phyloP scores from a whole-genome alignment of 306 rosid species.

The Gastrolobium villosum region DNA sequence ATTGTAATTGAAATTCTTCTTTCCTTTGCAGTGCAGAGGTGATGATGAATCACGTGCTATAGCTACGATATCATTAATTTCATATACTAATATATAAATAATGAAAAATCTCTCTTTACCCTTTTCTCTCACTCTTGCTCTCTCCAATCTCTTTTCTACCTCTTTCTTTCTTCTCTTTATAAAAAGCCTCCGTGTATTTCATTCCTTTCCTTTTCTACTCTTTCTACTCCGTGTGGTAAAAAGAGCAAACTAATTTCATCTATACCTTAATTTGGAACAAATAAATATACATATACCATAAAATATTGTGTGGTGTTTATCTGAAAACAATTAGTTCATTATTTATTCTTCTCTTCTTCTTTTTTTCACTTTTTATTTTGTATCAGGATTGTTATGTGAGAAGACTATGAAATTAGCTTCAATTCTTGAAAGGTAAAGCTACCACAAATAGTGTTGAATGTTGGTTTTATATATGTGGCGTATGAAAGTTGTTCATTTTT shows the following conservation, averaged over 20 bases:
- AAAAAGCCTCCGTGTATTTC: constrained; percentile 51
- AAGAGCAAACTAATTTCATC: constrained; percentile 29
- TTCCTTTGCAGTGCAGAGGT: constrained; percentile 59
- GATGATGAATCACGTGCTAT: constrained; percentile 85
- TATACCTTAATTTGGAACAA: constrained; percentile 6
- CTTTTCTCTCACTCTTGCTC: constrained; percentile 37
- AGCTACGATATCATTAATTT: constrained; percentile 42
- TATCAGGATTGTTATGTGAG: constrained; percentile 41
- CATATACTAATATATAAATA: constrained; percentile 43
- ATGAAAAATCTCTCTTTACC: constrained; percentile 43
- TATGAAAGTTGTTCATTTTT: neutral
- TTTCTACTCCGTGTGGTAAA: constrained; percentile 9
- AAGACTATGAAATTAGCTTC: constrained; percentile 31
- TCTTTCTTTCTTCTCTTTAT: constrained; percentile 3
- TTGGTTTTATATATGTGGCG: neutral
- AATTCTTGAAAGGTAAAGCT: constrained; percentile 46
- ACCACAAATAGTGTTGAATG: constrained; percentile 18
- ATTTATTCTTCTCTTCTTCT: constrained; percentile 19
- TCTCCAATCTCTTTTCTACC: neutral
- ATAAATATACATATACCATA: neutral
- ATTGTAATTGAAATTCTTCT: constrained; percentile 51
- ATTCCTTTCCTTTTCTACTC: constrained; percentile 15
- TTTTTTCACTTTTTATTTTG: constrained; percentile 34
- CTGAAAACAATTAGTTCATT: neutral
- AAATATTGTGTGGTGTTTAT: neutral